These are phyloP conservation scores for Phytopythium helicoides DNA, from an alignment of 352 stramenopile genomes.

Conservation along the genomic window DNA sequence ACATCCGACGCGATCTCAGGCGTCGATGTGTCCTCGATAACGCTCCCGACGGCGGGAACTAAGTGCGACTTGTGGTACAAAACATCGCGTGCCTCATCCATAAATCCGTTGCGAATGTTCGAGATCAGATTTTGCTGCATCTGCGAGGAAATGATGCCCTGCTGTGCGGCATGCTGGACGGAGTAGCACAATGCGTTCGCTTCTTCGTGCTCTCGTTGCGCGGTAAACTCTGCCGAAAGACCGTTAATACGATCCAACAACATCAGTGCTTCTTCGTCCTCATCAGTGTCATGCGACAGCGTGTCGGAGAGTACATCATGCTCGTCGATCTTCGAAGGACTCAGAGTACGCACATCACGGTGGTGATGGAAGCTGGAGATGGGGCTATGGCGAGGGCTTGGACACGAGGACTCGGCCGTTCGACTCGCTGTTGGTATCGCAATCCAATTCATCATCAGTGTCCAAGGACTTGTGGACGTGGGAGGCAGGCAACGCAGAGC, in stretches of 20 bases:
- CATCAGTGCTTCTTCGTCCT: conserved; percentile 63
- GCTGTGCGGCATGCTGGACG: conserved; percentile 63
- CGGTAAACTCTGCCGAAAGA: conserved; percentile 61
- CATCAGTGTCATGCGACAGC: conserved; percentile 52
- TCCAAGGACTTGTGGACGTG: conserved; percentile 17
- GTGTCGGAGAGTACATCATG: conserved; percentile 51
- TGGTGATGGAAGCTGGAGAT: conserved; percentile 29
- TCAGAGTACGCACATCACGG: conserved; percentile 7
- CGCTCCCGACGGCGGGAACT: conserved; percentile 63
- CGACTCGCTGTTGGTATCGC: conserved; percentile 71
- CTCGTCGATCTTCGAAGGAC: conserved; percentile 21
- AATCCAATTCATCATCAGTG: conserved; percentile 63
- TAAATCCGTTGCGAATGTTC: conserved; percentile 53
- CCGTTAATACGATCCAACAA: conserved; percentile 67
- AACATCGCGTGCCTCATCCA: conserved; percentile 76
- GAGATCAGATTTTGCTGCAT: conserved; percentile 64
- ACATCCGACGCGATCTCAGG: conserved; percentile 25
- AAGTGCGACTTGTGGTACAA: conserved; percentile 82
- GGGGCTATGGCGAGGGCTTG: conserved; percentile 54
- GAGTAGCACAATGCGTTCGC: conserved; percentile 65
- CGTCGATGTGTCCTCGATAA: conserved; percentile 44
- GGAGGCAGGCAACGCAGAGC: neutral
- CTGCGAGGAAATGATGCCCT: conserved; percentile 58
- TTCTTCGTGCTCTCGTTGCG: conserved; percentile 70
- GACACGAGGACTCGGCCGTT: conserved; percentile 71